Evolutionary conservation across 1,284 basidiomycete genomes (phyloP), one percentile per base, ranked within the genome.

Genomic region (Cutaneotrichosporon sp.): DNA sequence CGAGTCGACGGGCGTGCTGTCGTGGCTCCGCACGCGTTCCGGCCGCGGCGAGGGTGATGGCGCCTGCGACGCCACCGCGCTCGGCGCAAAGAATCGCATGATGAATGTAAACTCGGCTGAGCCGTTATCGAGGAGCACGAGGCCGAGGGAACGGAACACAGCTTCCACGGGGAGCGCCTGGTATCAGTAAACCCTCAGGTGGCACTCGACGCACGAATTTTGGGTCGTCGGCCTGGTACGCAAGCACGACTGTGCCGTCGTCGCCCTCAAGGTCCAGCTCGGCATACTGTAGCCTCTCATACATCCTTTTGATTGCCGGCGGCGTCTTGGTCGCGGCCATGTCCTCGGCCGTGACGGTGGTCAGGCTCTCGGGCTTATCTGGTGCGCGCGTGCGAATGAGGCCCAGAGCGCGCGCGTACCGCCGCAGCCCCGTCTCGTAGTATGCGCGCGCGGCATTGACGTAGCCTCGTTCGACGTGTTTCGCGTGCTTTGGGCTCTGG

Each of bases 381-480:
- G 58, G 51, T 14, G 67, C 67, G 23, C 75, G 63, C 46, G 87
- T 85, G 79, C 87, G 87, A 43, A 96, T 80, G 73, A 80, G 83
- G 21, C 84, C 82, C 42, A 97, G 77, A 63, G 85, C 86, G 30
- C 96, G 80, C 23, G 85, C 81, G 70, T 98, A 99, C 45, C 96
- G 79, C 54, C 96, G 78, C 68, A 98, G 93, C 0, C 87, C 90
- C 15, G 96, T 97, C 75, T 99, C 96, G 60, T 92, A 97, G 71
- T 97, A 99, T 17, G 90, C 82, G 18, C 92, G 82, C 4, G 89
- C 87, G 12, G 88, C 84, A 41, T 82, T 82, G 30, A 88, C 78
- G 69, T 99, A 99, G 4, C 88, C 86, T 44, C 90, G 80, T 72
- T 94, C 91, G 18, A 98, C 79, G 72, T 97, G 94, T 56, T 83